Conservation (phyloP, 345 rosid species). For the Stellera chamaejasme region DNA sequence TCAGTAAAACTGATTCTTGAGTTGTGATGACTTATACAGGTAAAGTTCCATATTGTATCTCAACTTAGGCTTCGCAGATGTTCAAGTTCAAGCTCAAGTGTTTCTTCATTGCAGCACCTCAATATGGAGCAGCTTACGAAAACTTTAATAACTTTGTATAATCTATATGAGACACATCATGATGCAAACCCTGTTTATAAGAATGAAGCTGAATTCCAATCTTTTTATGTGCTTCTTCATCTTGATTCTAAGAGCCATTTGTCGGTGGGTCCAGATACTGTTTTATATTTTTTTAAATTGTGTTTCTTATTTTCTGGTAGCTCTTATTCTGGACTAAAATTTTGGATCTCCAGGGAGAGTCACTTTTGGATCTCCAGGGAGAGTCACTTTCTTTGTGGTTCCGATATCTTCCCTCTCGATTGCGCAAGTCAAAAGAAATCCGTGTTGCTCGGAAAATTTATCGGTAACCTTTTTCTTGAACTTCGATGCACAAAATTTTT, state of each 20-base stretch:
- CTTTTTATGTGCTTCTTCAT: constrained; percentile 77
- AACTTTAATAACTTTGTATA: constrained; percentile 59
- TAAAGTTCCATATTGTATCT: constrained; percentile 70
- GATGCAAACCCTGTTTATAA: constrained; percentile 20
- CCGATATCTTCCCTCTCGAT: constrained; percentile 40
- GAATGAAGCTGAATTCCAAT: constrained; percentile 73
- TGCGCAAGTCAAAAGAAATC: constrained; percentile 66
- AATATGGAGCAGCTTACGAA: constrained; percentile 91
- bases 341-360: constrained; percentile 59
- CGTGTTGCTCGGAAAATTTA: constrained; percentile 60
- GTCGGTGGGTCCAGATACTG: constrained; percentile 36
- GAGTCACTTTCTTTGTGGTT: constrained; percentile 90
- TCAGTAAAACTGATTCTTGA: not conserved
- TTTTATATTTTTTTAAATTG: constrained; percentile 6
- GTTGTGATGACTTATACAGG: constrained; percentile 35
- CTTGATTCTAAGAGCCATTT: constrained; percentile 51
- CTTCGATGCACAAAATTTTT: not conserved
- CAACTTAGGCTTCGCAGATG: constrained; percentile 58
- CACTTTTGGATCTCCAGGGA: constrained; percentile 66
- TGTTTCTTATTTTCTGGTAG: constrained; percentile 3
- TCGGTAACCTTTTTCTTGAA: constrained; percentile 29
- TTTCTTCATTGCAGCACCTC: constrained; percentile 59
- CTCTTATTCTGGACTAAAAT: constrained; percentile 10
- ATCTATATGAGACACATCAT: constrained; percentile 62
- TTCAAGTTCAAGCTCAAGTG: constrained; percentile 19